Evolutionary conservation across 768 basidiomycete genomes (phyloP), one percentile per base, ranked within the genome.

Genomic region (Leccinum uliginosum): DNA sequence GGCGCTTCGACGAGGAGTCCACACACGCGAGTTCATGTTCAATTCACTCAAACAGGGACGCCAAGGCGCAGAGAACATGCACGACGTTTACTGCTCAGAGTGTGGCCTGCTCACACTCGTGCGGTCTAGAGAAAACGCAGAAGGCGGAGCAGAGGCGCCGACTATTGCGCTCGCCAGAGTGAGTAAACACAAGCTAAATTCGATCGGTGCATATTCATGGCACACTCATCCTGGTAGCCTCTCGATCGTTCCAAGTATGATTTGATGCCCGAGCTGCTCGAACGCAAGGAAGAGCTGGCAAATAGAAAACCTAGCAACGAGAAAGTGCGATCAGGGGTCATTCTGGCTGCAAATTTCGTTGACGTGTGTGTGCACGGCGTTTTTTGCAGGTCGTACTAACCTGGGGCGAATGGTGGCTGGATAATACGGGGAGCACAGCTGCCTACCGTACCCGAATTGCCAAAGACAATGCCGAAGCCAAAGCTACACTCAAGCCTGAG

Each of bases 51-150:
- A 53, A 38, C 4, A 26, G 4, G 55, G 61, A 15, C 55, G 56
- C 4, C 61, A 62, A 26, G 61, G 61, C 23, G 59, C 59, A 12
- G 61, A 62, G 53, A 62, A 11, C 0, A 62, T 62, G 61, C 61
- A 62, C 9, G 61, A 62, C 17, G 61, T 62, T 17, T 62, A 62
- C 50, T 62, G 61, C 34, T 61, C 59, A 5, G 61, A 62, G 50
- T 62, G 61, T 15, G 61, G 61, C 10, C 19, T 57, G 32, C 38
- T 62, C 24, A 62, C 59, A 3, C 12, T 19, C 0, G 61, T 52
- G n/a, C 55, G 61, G 11, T 62, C 61, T 7, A 51, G 61, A 43
- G n/a, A 62, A 35, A 62, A 58, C 14, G 50, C 47, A 15, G 61
- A 62, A n/a, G 61, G 61, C 10, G 61, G 61, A 6, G 35, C 4